Conservation (phyloP, 2,329 filamentous ascomycete genomes). For the Cryphonectria nitschkei region DNA sequence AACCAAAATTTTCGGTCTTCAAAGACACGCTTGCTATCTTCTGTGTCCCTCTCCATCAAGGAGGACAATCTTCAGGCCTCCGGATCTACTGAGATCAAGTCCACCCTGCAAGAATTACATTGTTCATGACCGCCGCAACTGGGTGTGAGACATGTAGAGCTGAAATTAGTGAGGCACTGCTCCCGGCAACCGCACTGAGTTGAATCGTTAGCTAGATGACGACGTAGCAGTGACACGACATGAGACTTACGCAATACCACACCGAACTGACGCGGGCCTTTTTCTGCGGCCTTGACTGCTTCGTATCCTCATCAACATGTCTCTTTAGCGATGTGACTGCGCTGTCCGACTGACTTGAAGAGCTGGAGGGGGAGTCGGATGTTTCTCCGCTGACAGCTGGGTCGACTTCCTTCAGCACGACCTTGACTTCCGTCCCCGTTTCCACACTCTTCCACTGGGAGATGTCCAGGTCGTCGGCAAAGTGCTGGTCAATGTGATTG, state of each 20-base stretch:
- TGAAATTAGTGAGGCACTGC: constrained; percentile 19
- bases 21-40: neutral
- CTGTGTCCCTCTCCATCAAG: neutral
- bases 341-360: neutral
- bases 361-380: constrained; percentile 8
- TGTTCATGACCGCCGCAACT: constrained; percentile 21
- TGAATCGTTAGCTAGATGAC: constrained; percentile 11
- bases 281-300: constrained; percentile 14
- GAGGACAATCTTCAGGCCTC: neutral
- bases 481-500: constrained; percentile 78
- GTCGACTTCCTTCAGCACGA: constrained; percentile 6
- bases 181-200: constrained; percentile 24
- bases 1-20: neutral
- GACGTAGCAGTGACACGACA: neutral
- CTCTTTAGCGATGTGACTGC: constrained; percentile 14
- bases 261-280: constrained; percentile 6
- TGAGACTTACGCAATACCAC: constrained; percentile 27
- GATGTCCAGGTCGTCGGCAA: constrained; percentile 58
- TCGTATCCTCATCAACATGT: constrained; percentile 1
- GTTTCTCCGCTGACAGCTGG: constrained; percentile 21
- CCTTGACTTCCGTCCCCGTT: constrained; percentile 27
- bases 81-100: constrained; percentile 5
- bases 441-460: constrained; percentile 57
- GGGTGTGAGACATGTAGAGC: constrained; percentile 18
- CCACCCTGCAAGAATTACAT: constrained; percentile 18